These are phyloP conservation scores for Cercospora beticola DNA, from an alignment of 2,329 filamentous ascomycete species.

Conservation along the genomic window DNA sequence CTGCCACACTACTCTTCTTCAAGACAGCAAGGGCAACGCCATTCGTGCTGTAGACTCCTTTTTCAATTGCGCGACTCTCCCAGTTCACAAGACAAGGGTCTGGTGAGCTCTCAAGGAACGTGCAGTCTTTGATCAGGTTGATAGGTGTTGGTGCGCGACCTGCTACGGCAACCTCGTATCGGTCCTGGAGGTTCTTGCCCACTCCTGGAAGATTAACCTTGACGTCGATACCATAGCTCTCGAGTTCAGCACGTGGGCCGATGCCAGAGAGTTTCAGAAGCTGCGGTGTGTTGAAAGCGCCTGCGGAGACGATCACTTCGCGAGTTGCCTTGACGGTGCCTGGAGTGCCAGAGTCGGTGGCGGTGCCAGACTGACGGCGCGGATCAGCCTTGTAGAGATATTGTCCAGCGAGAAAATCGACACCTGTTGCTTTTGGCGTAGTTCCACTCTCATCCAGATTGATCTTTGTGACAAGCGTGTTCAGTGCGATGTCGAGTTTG, in stretches of 20 bases:
- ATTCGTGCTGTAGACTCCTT: constrained; percentile 49
- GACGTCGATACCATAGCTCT: constrained; percentile 45
- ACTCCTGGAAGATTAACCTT: constrained; percentile 52
- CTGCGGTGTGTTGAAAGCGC: constrained; percentile 53
- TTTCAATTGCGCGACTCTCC: constrained; percentile 24
- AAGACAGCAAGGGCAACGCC: constrained; percentile 54
- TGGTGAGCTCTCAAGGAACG: constrained; percentile 28
- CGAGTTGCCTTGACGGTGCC: constrained; percentile 41
- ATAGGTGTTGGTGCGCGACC: constrained; percentile 43
- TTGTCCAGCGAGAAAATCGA: constrained; percentile 42
- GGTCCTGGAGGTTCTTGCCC: constrained; percentile 44
- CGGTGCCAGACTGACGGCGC: constrained; percentile 22
- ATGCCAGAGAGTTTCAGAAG: constrained; percentile 57
- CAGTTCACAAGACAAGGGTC: constrained; percentile 11
- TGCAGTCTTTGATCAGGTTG: constrained; percentile 42
- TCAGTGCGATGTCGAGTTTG: constrained; percentile 25
- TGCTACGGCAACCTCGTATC: constrained; percentile 54
- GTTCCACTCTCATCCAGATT: constrained; percentile 50
- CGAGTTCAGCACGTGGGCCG: constrained; percentile 45
- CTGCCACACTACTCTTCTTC: constrained; percentile 40
- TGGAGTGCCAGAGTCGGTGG: constrained; percentile 35
- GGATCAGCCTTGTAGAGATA: constrained; percentile 42
- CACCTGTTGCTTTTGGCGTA: constrained; percentile 36
- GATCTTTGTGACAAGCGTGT: constrained; percentile 71
- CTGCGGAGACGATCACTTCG: constrained; percentile 36